A percentile compares a stretch with the other conserved stretches of the same genome.
phyloP scores from a whole-genome alignment of 805 yeast species.

The Lipomyces orientalis region DNA sequence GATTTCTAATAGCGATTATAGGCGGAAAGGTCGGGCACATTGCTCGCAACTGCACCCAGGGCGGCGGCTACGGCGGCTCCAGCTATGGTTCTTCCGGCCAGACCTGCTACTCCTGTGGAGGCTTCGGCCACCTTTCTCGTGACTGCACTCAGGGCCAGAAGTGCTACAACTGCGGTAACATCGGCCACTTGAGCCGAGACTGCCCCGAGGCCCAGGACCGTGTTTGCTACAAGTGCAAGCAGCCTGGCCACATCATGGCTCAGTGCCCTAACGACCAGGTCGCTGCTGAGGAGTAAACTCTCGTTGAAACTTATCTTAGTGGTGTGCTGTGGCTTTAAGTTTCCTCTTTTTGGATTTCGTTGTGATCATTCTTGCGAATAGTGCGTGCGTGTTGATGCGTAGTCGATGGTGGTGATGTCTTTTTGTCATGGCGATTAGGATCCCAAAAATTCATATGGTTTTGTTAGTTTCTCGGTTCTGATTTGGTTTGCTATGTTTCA shows the following conservation, averaged over 20 bases:
- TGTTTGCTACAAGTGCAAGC: constrained; percentile 76
- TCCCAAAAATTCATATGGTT: neutral
- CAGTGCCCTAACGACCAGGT: constrained; percentile 64
- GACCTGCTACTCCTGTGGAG: constrained; percentile 91
- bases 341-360: constrained; percentile 7
- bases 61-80: constrained; percentile 52
- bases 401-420: neutral
- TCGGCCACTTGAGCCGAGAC: constrained; percentile 85
- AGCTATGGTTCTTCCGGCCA: constrained; percentile 87
- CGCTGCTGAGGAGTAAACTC: constrained; percentile 24
- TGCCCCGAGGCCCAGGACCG: constrained; percentile 67
- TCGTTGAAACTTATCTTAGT: neutral
- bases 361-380: neutral
- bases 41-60: constrained; percentile 75
- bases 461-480: neutral
- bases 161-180: constrained; percentile 91
- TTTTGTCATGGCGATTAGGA: constrained; percentile 1
- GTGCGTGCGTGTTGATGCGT: neutral
- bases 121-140: constrained; percentile 82
- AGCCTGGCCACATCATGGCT: constrained; percentile 85
- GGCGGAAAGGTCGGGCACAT: constrained; percentile 84
- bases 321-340: constrained; percentile 1
- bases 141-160: constrained; percentile 75
- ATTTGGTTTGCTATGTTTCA: neutral
- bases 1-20: constrained; percentile 40